Base-by-base conservation (phyloP, 129 eudicot genomes). In the Ambrosia artemisiifolia region DNA sequence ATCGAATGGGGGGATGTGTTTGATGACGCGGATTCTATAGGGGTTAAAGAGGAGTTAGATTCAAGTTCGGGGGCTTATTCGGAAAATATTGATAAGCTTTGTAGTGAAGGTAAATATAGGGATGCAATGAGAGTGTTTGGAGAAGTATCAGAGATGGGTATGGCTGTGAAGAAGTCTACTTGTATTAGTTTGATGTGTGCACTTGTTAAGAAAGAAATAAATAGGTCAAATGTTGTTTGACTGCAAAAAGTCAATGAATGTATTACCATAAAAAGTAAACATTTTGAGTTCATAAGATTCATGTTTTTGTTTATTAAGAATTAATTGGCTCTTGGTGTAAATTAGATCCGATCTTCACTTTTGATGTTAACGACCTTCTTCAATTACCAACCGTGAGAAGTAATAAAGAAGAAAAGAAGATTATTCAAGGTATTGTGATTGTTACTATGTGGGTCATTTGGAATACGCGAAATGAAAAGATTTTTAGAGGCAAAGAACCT, bases 151-250 rank as follows among this genome's bases (percentile, higher is more conserved):
- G 51, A 73, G 71, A 82, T 74, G 70, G 98, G 98, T 56, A 32
- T 80, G 42, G 36, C 81, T 64, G 67, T 92, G 42, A 75, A 85
- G 76, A 89, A 88, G 50, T 89, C 88, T 0, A 67, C 95, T 20
- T 85, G 87, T 63, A 80, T 92, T 38, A 73, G 68, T 71, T 82
- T 92, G 82, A 92, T 92, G 80, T 81, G 78, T 78, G 98, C 92
- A 46, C 84, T 89, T 18, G 65, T 92, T 35, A 85, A 85, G 85
- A 82, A 76, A 65, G 83, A 80, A 73, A 87, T 71, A 32, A 63
- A 75, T 11, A 83, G 43, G 32, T 13, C 62, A 32, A 78, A 48
- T 66, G 82, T 49, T 6, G 67, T 40, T 66, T 81, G 68, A 83
- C 59, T 77, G 64, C 64, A 50, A 69, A 51, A 77, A 48, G 65